These are phyloP conservation scores for Tetragonia tetragonoides DNA, from an alignment of 148 eudicot species.

Conservation along the genomic window DNA sequence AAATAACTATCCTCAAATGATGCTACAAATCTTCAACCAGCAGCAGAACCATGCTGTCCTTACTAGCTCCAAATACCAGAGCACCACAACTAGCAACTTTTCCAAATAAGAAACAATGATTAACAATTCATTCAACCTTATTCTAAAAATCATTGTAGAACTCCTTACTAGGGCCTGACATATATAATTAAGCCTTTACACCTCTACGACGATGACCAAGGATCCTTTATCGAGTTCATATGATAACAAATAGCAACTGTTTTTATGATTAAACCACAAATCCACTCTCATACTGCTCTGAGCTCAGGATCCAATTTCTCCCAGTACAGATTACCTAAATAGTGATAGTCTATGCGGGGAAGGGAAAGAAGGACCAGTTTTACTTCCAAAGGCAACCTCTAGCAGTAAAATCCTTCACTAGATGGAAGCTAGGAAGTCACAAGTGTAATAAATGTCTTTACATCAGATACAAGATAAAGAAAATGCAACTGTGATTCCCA, in stretches of 20 bases:
- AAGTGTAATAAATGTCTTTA: no score
- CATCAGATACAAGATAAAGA: no score
- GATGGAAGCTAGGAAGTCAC: no score
- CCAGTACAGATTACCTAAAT: neutral
- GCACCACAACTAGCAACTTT: neutral
- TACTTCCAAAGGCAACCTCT: neutral
- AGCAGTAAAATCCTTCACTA: neutral
- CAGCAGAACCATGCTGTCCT: no score
- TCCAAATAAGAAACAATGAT: neutral
- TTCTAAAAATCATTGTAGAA: neutral
- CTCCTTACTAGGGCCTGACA: neutral
- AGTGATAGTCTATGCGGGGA: neutral
- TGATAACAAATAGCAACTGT: neutral
- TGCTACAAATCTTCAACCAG: no score
- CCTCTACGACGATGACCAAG: neutral
- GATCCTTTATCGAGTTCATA: neutral
- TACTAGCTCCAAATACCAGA: neutral
- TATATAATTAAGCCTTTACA: neutral
- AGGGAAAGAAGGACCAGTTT: neutral
- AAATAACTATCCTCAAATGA: neutral
- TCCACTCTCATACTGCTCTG: neutral
- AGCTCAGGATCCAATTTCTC: neutral
- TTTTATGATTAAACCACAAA: neutral
- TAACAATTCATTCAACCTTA: neutral
- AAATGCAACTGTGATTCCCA: no score